A percentile compares a stretch with the other conserved stretches of the same genome.
These are phyloP conservation scores for Cryptosporidium tyzzeri DNA, from an alignment of 169 alveolate genomes.

Conservation along the genomic window DNA sequence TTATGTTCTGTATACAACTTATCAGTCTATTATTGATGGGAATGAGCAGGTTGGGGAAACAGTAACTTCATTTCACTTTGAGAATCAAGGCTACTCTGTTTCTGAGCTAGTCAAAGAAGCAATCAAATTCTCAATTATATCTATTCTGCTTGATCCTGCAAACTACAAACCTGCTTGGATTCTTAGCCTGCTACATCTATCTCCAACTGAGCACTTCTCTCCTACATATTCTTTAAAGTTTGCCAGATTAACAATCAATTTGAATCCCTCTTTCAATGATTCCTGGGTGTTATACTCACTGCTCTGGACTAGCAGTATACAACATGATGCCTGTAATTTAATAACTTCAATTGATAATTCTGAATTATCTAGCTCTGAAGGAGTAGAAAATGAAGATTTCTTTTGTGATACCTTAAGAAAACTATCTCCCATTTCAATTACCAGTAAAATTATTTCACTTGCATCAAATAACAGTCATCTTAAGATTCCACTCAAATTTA, in stretches of 20 bases:
- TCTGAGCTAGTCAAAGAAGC: slow-evolving; percentile 12
- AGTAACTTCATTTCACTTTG: slow-evolving; percentile 15
- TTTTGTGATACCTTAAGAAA: not conserved
- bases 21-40: slow-evolving; percentile 7
- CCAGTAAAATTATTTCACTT: slow-evolving; percentile 15
- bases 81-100: not conserved
- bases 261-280: slow-evolving; percentile 48
- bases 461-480: not conserved
- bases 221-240: not conserved
- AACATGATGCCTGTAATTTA: not conserved
- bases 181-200: slow-evolving; percentile 35
- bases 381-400: not conserved
- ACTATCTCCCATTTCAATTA: slow-evolving; percentile 2
- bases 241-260: not conserved
- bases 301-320: slow-evolving; percentile 24
- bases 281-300: slow-evolving; percentile 57
- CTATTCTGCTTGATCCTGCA: slow-evolving; percentile 30
- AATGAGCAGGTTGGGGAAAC: slow-evolving; percentile 24
- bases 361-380: not conserved
- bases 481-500: slow-evolving; percentile 16
- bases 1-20: slow-evolving; percentile 16
- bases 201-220: not conserved
- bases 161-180: slow-evolving; percentile 47
- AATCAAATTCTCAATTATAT: slow-evolving; percentile 34
- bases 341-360: not conserved